A percentile compares a stretch with the other conserved stretches of the same genome.
Conservation (phyloP, 345 rosid species). For the Adansonia digitata region DNA sequence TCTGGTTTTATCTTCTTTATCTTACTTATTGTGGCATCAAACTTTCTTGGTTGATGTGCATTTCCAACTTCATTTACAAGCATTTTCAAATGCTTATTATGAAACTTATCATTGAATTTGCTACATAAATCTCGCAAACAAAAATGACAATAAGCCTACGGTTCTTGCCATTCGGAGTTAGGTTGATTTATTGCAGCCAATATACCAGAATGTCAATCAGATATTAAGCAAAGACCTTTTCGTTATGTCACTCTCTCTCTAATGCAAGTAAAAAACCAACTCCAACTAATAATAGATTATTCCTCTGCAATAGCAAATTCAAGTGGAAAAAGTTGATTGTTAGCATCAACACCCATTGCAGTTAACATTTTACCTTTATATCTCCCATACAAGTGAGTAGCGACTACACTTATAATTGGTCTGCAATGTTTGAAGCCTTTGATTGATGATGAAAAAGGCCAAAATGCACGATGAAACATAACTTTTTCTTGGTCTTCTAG, state of each 20-base stretch:
- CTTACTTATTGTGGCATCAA: neutral
- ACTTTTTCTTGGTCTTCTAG: too few species aligned
- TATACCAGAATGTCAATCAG: neutral
- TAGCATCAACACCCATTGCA: neutral
- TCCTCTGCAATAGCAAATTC: neutral
- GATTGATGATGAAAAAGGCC: neutral
- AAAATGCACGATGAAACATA: neutral
- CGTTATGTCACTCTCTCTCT: slow-evolving; percentile 7
- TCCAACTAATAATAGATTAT: neutral
- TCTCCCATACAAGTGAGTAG: neutral
- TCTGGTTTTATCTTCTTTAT: too few species aligned
- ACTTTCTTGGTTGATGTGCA: neutral
- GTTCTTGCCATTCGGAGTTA: too few species aligned
- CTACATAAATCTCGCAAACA: neutral
- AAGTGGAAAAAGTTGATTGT: too few species aligned
- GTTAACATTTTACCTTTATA: slow-evolving; percentile 7
- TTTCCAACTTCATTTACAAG: neutral
- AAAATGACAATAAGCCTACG: slow-evolving; percentile 11
- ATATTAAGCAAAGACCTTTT: neutral
- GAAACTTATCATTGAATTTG: too few species aligned
- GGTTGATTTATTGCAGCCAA: neutral
- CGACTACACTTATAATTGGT: neutral
- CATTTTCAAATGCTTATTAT: neutral
- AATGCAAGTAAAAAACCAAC: slow-evolving; percentile 5
- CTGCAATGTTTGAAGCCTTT: neutral